Conservation (phyloP, 495 filamentous ascomycete genomes). For the Aspergillus haitiensis region DNA sequence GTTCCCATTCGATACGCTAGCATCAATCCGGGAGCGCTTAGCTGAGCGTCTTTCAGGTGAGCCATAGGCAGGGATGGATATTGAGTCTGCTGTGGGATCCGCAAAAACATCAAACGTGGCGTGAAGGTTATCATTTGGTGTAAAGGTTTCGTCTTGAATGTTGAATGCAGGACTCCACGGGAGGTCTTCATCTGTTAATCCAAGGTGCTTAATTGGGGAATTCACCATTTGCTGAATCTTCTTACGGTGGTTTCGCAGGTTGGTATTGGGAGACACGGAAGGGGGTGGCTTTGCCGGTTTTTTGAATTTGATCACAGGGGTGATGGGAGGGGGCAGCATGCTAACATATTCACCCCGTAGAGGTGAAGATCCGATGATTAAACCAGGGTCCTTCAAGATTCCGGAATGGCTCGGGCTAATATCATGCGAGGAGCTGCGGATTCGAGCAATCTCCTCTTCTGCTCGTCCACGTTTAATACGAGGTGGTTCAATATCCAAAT, state of each 20-base stretch:
- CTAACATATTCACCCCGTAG: conserved; percentile 53
- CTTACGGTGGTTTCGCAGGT: conserved; percentile 87
- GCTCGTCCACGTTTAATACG: conserved; percentile 84
- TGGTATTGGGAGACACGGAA: conserved; percentile 91
- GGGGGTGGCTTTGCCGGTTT: conserved; percentile 77
- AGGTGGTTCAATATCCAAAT: conserved; percentile 67
- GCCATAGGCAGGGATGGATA: conserved; percentile 56
- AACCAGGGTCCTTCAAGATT: conserved; percentile 42
- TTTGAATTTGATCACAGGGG: conserved; percentile 83
- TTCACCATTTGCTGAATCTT: conserved; percentile 84
- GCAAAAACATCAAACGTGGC: conserved; percentile 71
- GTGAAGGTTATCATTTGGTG: conserved; percentile 48
- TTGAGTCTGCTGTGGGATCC: conserved; percentile 53
- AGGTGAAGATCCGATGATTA: conserved; percentile 60
- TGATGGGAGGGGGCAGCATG: conserved; percentile 76
- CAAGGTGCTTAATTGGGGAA: conserved; percentile 75
- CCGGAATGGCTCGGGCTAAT: conserved; percentile 70
- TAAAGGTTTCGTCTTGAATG: conserved; percentile 57
- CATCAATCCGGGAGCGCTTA: conserved; percentile 62
- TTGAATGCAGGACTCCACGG: conserved; percentile 81
- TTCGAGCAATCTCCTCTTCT: conserved; percentile 93
- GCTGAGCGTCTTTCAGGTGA: conserved; percentile 76
- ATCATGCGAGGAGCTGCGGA: conserved; percentile 89
- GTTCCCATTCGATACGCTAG: conserved; percentile 43
- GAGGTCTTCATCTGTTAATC: conserved; percentile 58